Evolutionary conservation across 352 stramenopile genomes (phyloP).

Genomic region (Phytophthora cryptogea): DNA sequence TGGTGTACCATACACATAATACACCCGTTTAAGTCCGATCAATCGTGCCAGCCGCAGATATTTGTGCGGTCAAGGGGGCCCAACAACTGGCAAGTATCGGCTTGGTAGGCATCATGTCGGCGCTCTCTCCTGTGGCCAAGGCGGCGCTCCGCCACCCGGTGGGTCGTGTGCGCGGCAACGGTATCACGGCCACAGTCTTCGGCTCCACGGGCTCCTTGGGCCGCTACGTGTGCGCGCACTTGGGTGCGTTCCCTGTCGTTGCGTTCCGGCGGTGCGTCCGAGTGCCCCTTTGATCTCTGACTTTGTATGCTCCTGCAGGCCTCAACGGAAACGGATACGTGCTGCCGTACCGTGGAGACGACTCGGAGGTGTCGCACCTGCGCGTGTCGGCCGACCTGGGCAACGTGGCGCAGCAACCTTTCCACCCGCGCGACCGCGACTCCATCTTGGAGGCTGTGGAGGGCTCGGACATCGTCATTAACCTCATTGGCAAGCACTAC

Average conservation of each 20-base stretch:
- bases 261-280: conserved; percentile 20
- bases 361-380: conserved; percentile 93
- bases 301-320: conserved; percentile 33
- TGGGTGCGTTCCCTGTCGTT: conserved; percentile 70
- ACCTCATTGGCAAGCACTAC: conserved; percentile 98
- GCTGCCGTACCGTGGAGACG: conserved; percentile 93
- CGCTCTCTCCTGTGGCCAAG: conserved; percentile 77
- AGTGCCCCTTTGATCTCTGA: conserved; percentile 1
- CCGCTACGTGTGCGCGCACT: conserved; percentile 93
- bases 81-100: neutral
- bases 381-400: conserved; percentile 95
- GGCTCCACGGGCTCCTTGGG: conserved; percentile 95
- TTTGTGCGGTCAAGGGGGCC: conserved; percentile 4
- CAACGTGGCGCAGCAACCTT: conserved; percentile 80
- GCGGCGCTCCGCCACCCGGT: conserved; percentile 77
- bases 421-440: conserved; percentile 91
- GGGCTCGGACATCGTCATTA: conserved; percentile 96
- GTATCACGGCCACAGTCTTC: conserved; percentile 95
- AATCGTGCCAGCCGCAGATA: conserved; percentile 9
- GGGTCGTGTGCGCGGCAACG: conserved; percentile 73
- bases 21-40: neutral
- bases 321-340: conserved; percentile 79
- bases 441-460: conserved; percentile 92
- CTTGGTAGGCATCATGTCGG: conserved; percentile 58
- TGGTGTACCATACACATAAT: neutral